A percentile compares a stretch with the other conserved stretches of the same genome.
Evolutionary conservation across 768 basidiomycete genomes (phyloP).

Genomic region (Russula sp.): DNA sequence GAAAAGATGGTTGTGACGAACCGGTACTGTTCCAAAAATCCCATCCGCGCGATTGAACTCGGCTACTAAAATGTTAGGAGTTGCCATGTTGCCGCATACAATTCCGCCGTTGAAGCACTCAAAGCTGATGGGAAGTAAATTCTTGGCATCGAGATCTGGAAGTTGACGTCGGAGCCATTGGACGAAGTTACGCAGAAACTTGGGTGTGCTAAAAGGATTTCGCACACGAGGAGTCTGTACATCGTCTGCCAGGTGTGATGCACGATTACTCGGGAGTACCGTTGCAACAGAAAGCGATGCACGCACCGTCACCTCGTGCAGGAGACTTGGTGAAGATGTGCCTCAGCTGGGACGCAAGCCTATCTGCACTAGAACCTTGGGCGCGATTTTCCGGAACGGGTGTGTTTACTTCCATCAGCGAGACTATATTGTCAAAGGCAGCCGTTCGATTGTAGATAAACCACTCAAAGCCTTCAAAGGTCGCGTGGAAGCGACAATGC

Average conservation of each 20-base stretch:
- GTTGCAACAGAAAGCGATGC: background rate
- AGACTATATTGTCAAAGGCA: slow-evolving; percentile 82
- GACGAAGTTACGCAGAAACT: slow-evolving; percentile 42
- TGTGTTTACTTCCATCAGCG: slow-evolving; percentile 57
- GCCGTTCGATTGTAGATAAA: slow-evolving; percentile 89
- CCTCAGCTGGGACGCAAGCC: slow-evolving; percentile 30
- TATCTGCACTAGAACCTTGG: slow-evolving; percentile 29
- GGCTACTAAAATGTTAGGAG: slow-evolving; percentile 73
- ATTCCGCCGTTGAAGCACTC: slow-evolving; percentile 77
- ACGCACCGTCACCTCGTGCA: slow-evolving; percentile 34
- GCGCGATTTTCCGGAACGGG: slow-evolving; percentile 27
- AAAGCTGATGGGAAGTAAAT: slow-evolving; percentile 83
- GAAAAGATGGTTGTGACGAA: slow-evolving; percentile 38
- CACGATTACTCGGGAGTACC: background rate
- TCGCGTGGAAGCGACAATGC: slow-evolving; percentile 73
- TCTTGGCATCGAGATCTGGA: slow-evolving; percentile 73
- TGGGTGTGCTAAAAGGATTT: slow-evolving; percentile 28
- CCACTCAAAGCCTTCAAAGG: slow-evolving; percentile 86
- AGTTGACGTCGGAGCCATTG: slow-evolving; percentile 58
- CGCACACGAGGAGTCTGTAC: slow-evolving; percentile 10
- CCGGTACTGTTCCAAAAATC: slow-evolving; percentile 74
- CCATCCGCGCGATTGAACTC: slow-evolving; percentile 79
- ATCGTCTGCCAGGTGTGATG: background rate
- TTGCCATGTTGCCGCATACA: slow-evolving; percentile 81
- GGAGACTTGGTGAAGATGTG: slow-evolving; percentile 36